A percentile compares a stretch with the other conserved stretches of the same genome.
phyloP scores from a whole-genome alignment of 2,329 filamentous ascomycete genomes.

The Neodidymelliopsis sp. region DNA sequence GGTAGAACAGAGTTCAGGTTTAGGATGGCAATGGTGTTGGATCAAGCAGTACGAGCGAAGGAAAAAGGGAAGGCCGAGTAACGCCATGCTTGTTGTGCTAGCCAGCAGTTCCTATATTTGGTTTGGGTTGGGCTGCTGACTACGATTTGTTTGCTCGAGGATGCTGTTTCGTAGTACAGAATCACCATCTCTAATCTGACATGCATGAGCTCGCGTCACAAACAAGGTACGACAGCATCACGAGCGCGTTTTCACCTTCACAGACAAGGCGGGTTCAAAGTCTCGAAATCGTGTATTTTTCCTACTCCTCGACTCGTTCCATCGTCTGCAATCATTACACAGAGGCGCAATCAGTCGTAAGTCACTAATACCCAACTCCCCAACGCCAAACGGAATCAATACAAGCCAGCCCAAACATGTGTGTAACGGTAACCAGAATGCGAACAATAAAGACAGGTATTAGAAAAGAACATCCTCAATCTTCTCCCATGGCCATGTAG shows the following conservation, averaged over 20 bases:
- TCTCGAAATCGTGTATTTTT: slow-evolving; percentile 1
- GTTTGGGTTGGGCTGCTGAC: neutral
- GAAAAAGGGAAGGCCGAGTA: too few species aligned
- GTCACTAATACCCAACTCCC: slow-evolving; percentile 3
- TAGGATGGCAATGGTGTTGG: too few species aligned
- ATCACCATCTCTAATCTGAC: neutral
- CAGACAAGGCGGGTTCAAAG: too few species aligned
- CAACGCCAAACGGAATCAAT: slow-evolving; percentile 12
- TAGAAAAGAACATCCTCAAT: neutral
- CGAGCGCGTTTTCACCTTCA: neutral
- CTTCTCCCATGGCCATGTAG: neutral
- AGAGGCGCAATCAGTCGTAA: slow-evolving; percentile 5
- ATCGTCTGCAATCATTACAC: slow-evolving; percentile 11
- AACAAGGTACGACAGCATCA: neutral
- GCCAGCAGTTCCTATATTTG: too few species aligned
- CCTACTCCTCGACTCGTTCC: slow-evolving; percentile 4
- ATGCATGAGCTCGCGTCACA: neutral
- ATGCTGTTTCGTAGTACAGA: neutral
- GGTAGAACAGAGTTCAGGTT: too few species aligned
- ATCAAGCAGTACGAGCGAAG: too few species aligned
- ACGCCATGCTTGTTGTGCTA: too few species aligned
- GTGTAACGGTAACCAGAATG: neutral
- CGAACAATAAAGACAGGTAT: slow-evolving; percentile 3
- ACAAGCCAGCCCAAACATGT: slow-evolving; percentile 11
- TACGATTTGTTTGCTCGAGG: slow-evolving; percentile 5